These are phyloP conservation scores for Erodium texanum DNA, from an alignment of 441 rosid genomes.

Conservation along the genomic window DNA sequence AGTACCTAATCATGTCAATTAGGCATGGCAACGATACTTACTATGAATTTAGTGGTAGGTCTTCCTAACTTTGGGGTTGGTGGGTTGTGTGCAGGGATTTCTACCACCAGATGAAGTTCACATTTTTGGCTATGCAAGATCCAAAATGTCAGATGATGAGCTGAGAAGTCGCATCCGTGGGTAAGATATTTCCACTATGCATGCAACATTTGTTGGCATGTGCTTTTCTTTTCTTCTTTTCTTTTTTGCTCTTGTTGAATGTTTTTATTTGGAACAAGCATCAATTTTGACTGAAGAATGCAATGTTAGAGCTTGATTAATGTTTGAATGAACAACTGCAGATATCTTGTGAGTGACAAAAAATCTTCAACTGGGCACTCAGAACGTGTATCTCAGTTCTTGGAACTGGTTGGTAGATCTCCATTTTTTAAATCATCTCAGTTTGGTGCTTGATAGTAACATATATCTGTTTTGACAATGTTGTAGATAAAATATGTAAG, in stretches of 20 bases:
- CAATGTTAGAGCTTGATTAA: conserved; percentile 10
- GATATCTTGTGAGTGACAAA: conserved; percentile 59
- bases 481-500: conserved; percentile 83
- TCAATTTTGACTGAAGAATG: conserved; percentile 2
- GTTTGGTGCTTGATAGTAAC: conserved; percentile 9
- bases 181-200: conserved; percentile 32
- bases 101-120: conserved; percentile 68
- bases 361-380: conserved; percentile 32
- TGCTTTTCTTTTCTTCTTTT: not conserved
- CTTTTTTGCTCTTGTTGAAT: not conserved
- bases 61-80: conserved; percentile 7
- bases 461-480: conserved; percentile 10
- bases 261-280: not conserved
- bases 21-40: not conserved
- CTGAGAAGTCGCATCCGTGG: conserved; percentile 63
- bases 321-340: conserved; percentile 24
- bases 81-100: conserved; percentile 51
- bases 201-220: too few species aligned
- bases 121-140: conserved; percentile 94
- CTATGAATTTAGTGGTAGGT: not conserved
- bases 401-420: conserved; percentile 61
- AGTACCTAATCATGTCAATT: not conserved
- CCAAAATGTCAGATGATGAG: conserved; percentile 68
- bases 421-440: not conserved
- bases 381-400: conserved; percentile 52